Evolutionary conservation across 1,139 yeast species (phyloP), one percentile per base, ranked within the genome.

Genomic region (Groenewaldozyma sp.): DNA sequence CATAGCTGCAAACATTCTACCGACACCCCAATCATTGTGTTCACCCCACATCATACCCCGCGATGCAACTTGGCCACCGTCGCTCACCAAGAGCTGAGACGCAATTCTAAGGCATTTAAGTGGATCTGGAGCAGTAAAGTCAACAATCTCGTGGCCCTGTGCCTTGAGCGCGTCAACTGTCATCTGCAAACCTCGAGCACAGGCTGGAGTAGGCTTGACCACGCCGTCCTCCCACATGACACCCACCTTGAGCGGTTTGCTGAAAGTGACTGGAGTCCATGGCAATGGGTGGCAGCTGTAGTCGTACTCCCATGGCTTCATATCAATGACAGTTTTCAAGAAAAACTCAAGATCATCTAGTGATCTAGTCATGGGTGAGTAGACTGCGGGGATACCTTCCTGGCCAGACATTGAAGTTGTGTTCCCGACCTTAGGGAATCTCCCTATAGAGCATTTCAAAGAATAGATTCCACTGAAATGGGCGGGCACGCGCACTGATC

Each of bases 281-380:
- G 80, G 81, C 45, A 77, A 54, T 39, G 74, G 77, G 37, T 74
- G 59, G 38, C 68, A 60, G 41, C 68, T 64, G 44, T 73, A 72
- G 58, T 82, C 93, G 36, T 62, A 61, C 35, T 68, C 64, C 87
- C 88, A 81, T 17, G 91, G 88, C 55, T 78, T 65, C 49, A 68
- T 65, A 46, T 70, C 73, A 41, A 78, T 64, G 45, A 73, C 65
- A 17, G 67, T 56, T 49, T 73, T 73, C 66, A 79, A 70, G 61
- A 81, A 74, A 46, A 71, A 73, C 24, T 74, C 73, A 47, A 84
- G 60, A 54, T 83, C 94, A 10, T 71, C 76, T 24, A 84, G 59
- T 7, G 76, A 62, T 47, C 78, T 58, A 24, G 77, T 65, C 66
- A 75, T 63, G 19, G 82, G 82, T 2, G 80, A 76, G 47, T 73